Evolutionary conservation across 2,329 filamentous ascomycete species (phyloP), one percentile per base, ranked within the genome.

Genomic region (Paracorniculantispora psalliotae): DNA sequence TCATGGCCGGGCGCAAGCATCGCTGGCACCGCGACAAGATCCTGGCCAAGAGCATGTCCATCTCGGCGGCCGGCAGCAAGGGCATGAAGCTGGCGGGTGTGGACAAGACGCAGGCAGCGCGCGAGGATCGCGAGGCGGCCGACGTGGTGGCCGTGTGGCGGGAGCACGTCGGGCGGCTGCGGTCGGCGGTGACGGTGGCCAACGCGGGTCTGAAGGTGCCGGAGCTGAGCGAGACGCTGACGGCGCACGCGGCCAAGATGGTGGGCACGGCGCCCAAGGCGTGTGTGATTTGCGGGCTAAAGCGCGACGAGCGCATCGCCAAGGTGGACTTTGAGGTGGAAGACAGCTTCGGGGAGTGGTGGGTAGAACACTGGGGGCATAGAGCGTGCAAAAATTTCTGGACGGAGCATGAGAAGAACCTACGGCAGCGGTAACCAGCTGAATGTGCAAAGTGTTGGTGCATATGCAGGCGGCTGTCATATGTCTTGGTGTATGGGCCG

Each of bases 331-430:
- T 86, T 55, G 81, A 87, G 26, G 85, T 96, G 9, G 87, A 93
- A 67, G 93, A 97, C 72, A 92, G 89, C 71, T 97, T 97, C 77
- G 92, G 91, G 13, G 93, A 97, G 76, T 97, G 92, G 91, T 97
- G 93, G 93, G 79, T 89, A 44, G 92, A 97, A 48, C 88, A 93
- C 71, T 92, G 91, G 88, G 91, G 88, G 0, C 89, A 92, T 73
- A 78, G 84, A 62, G 83, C 84, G 21, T 97, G 93, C 73, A 84
- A 84, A 70, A 88, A 89, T 62, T 96, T 96, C 68, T 97, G 93
- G 93, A 76, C 88, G 61, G 80, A 88, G 66, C 88, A 96, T 71
- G 89, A 90, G 71, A 79, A 79, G 56, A 79, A 80, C 60, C 76
- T 96, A 64, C 83, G 85, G 63, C 87, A 89, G 66, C 82, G 88